Evolutionary conservation across 75 land plant species (phyloP), one percentile per base, ranked within the genome.

Genomic region (Picea sitchensis): DNA sequence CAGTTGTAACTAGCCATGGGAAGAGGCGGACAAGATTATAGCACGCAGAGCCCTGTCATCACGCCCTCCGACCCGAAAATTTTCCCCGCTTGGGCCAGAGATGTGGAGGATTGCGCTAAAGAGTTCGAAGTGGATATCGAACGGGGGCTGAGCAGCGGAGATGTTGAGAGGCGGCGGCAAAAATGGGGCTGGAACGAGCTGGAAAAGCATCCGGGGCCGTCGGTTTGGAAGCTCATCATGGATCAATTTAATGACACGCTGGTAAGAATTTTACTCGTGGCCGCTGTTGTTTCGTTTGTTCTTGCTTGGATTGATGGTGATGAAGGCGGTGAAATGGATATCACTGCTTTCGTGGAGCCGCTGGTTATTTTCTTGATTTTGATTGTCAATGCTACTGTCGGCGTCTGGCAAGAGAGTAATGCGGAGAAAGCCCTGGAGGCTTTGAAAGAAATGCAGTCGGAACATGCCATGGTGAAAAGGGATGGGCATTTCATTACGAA

Each of bases 341-440:
- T 88, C 20, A 84, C 87, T 31, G 96, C 90, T 58, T 95, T 86
- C 79, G 94, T 93, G 1, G 98, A 95, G 76, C 98, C 98, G 1
- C 77, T 95, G 23, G 96, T 95, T n/a, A 95, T 95, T 36, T 61
- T 95, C 8, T 62, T 88, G 78, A 95, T 95, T 57, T 83, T 95
- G 30, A 58, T 93, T 12, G 85, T 91, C 34, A 95, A 95, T 79
- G 98, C 93, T 62, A 79, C 90, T 38, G 96, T 95, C 26, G 98
- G 98, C 44, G 93, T 93, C 30, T 93, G 95, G 95, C 98, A 95
- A 80, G 98, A 95, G 84, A 88, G 81, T 69, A 95, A 95, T 82
- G 98, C 98, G 17, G 98, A 95, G 74, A 91, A 81, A 76, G 98
- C 98, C n/a, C 84, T 95, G 59, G 94, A 93, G 59, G 98, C 96